Evolutionary conservation across 805 yeast genomes (phyloP), one percentile per base, ranked within the genome.

Genomic region (Saitoella complicata): DNA sequence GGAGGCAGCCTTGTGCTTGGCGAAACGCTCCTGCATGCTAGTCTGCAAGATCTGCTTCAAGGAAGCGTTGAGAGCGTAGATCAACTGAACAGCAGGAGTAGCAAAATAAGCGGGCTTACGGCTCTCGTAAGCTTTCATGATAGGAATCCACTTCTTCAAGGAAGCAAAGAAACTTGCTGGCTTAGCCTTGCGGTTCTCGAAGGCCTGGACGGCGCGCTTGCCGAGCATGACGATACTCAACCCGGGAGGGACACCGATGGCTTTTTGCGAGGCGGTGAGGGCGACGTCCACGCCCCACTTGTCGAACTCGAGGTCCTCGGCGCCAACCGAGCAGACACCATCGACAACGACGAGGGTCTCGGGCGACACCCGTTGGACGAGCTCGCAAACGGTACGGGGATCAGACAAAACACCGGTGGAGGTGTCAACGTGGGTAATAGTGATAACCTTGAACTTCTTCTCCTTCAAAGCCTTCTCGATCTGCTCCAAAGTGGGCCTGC

Each of bases 381-480:
- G 52, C 43, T 62, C 64, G 31, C 93, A 63, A 46, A 86, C 69
- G 11, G 68, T 65, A 57, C 73, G 68, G 50, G 88, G 77, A 56
- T 82, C 80, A 39, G 78, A 68, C 37, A 86, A 73, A 38, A 88
- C 95, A n/a, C 94, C 94, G 34, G 96, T 85, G 1, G 95, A 85
- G 39, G 97, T 91, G 62, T 91, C 98, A 36, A 91, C 95, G 55
- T 88, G 97, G 38, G 96, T 88, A 55, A 87, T 72, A 41, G 94
- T 84, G 54, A 88, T 70, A 44, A 82, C 71, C 50, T 72, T 60
- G 67, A 80, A 88, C 48, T 66, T 62, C 47, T 69, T 67, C 6
- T 61, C 45, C 47, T 62, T 57, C 59, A 87, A 69, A 46, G 75
- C 71, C 7, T 65, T 58, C 58, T 76, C 80, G 39, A 87, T 65